Percentiles rank a stretch among this genome's conserved stretches.
phyloP scores from a whole-genome alignment of 345 rosid species.

The Boechera stricta region DNA sequence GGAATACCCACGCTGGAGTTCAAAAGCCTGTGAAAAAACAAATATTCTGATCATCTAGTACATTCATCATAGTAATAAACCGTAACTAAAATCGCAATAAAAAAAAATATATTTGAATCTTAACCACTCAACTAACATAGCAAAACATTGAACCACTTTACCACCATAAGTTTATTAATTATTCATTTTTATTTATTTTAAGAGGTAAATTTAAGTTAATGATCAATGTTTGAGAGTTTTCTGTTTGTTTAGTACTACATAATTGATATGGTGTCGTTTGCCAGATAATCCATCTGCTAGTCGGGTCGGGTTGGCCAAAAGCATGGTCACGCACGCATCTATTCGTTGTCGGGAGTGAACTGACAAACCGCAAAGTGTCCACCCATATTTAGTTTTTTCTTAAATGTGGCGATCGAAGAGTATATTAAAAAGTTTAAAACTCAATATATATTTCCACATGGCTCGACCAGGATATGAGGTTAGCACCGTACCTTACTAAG shows the following conservation, averaged over 20 bases:
- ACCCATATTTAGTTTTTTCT: not conserved
- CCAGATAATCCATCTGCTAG: not conserved
- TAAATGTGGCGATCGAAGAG: no score
- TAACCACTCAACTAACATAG: not conserved
- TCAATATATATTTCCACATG: not conserved
- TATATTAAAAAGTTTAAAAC: not conserved
- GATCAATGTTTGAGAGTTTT: not conserved
- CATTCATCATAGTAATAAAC: no score
- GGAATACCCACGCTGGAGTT: no score
- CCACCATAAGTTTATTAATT: not conserved
- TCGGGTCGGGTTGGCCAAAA: slow-evolving; percentile 1
- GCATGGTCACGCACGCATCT: not conserved
- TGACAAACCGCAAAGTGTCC: slow-evolving; percentile 4
- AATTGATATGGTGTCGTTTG: not conserved
- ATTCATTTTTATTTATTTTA: no score
- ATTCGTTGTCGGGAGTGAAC: not conserved
- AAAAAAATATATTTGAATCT: no score
- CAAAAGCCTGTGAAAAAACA: no score
- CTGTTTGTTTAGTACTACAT: not conserved
- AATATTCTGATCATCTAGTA: no score
- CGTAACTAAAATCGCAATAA: no score
- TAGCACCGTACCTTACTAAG: slow-evolving; percentile 5
- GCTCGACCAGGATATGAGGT: not conserved
- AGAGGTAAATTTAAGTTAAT: no score
- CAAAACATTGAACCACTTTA: not conserved